A percentile compares a stretch with the other conserved stretches of the same genome.
phyloP scores from a whole-genome alignment of 1,284 basidiomycete genomes.

The Microbotryum lychnidis-dioicae region DNA sequence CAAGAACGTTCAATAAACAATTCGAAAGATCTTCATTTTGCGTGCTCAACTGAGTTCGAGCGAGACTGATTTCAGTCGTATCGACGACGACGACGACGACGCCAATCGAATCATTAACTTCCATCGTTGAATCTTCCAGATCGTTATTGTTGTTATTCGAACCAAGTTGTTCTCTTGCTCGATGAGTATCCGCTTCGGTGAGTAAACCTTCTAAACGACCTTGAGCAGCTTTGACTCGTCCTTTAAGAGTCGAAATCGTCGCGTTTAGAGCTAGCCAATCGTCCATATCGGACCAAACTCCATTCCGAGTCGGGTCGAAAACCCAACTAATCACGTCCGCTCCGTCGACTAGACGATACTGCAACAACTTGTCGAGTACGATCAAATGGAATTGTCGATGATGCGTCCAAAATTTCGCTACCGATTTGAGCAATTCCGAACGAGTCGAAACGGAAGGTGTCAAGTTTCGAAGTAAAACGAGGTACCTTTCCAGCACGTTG shows the following conservation, averaged over 20 bases:
- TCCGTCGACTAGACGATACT: slow-evolving; percentile 95
- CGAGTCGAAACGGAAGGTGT: slow-evolving; percentile 54
- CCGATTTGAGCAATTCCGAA: slow-evolving; percentile 60
- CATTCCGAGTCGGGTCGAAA: slow-evolving; percentile 51
- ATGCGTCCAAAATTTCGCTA: slow-evolving; percentile 67
- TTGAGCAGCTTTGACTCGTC: slow-evolving; percentile 66
- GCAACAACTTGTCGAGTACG: slow-evolving; percentile 94
- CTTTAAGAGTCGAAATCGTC: slow-evolving; percentile 79
- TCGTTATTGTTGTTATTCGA: not conserved
- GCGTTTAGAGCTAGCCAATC: slow-evolving; percentile 76
- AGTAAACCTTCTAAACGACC: slow-evolving; percentile 61
- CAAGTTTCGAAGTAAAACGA: slow-evolving; percentile 73
- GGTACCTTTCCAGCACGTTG: slow-evolving; percentile 91
- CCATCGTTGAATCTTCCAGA: slow-evolving; percentile 6
- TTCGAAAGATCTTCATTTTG: slow-evolving; percentile 58
- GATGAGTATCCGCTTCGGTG: slow-evolving; percentile 57
- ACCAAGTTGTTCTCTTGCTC: not conserved
- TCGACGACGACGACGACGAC: slow-evolving; percentile 42
- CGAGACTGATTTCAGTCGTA: slow-evolving; percentile 57
- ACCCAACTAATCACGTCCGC: slow-evolving; percentile 82
- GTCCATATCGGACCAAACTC: slow-evolving; percentile 50
- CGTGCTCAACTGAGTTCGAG: slow-evolving; percentile 61
- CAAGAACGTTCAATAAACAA: slow-evolving; percentile 63
- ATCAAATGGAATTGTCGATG: slow-evolving; percentile 78
- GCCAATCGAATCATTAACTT: slow-evolving; percentile 57